These are phyloP conservation scores for Tulasnella sp. DNA, from an alignment of 768 basidiomycete species.

Conservation along the genomic window DNA sequence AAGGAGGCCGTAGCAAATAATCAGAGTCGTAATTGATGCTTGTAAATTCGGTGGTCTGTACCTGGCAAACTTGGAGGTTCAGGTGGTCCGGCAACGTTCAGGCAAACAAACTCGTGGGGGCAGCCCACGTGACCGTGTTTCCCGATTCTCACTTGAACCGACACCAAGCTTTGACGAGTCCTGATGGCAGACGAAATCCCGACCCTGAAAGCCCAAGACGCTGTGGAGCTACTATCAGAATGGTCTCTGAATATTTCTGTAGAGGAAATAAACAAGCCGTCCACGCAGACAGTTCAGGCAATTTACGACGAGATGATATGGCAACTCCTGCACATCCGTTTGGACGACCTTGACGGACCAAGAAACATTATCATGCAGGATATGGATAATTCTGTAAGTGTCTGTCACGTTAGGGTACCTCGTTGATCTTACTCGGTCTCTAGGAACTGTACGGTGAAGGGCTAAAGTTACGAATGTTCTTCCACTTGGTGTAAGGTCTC, in stretches of 20 bases:
- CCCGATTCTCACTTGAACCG: not conserved
- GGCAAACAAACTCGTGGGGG: not conserved
- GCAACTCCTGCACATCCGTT: conserved; percentile 57
- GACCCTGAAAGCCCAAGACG: conserved; percentile 36
- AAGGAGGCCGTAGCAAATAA: not conserved
- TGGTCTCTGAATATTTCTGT: conserved; percentile 62
- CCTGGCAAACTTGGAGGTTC: not conserved
- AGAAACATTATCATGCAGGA: conserved; percentile 47
- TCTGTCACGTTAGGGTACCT: not conserved
- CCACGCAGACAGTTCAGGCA: conserved; percentile 58
- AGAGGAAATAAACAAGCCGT: conserved; percentile 61
- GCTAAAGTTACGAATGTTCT: conserved; percentile 53
- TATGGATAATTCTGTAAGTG: conserved; percentile 48
- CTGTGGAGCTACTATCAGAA: conserved; percentile 53
- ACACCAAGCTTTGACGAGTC: not conserved
- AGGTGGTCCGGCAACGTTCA: not conserved
- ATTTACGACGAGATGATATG: conserved; percentile 66
- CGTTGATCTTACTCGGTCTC: not conserved
- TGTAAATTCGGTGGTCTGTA: not conserved
- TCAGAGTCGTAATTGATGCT: not conserved
- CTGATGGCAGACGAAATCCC: conserved; percentile 16
- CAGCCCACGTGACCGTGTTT: not conserved
- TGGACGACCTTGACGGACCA: conserved; percentile 52
- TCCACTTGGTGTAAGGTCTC: conserved; percentile 56
- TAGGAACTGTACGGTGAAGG: conserved; percentile 62